Evolutionary conservation across 148 eudicot species (phyloP), one percentile per base, ranked within the genome.

Genomic region (Tetragonia tetragonoides): DNA sequence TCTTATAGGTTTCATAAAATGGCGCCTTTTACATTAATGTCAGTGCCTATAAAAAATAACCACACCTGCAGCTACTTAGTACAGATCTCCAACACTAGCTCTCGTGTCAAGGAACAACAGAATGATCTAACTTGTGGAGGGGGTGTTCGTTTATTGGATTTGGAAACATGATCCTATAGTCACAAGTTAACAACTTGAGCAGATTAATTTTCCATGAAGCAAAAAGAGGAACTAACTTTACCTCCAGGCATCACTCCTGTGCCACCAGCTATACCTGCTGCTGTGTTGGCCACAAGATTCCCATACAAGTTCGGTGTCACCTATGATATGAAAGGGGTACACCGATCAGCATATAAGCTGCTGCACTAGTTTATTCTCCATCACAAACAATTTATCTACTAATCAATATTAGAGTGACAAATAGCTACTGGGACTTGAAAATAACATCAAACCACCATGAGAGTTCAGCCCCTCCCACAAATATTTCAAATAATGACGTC

Each of bases 241-340:
- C 90, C 88, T 81, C 90, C 90, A 77, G 90, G 90, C 88, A 87
- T 87, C 44, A 87, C 90, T 49, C 90, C 88, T 2, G 90, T 83
- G 70, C 90, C 90, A 24, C 90, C 90, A 46, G 90, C 90, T 47
- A 87, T 85, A 81, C 90, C 90, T 63, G 90, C 90, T 34, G 90
- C 88, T 66, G 88, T 87, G 72, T 87, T 87, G 61, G 90, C 82
- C 42, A 87, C 87, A 28, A 87, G 83, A 83, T 87, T 87, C 24
- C 90, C 90, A 81, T 87, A 87, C n/a, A 87, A 84, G 81, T 87
- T 87, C 46, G 90, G 90, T 8, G 90, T 87, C 41, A 87, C 90
- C 90, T 87, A 57, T 23, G 53, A 15, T 1, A 59, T 66, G 66
- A 85, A 73, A 78, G n/a, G n/a, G 47, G 61, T 53, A 40, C 39